A percentile compares a stretch with the other conserved stretches of the same genome.
Evolutionary conservation across 164 flowering plant species (phyloP).

Genomic region (Kalanchoe fedtschenkoi): DNA sequence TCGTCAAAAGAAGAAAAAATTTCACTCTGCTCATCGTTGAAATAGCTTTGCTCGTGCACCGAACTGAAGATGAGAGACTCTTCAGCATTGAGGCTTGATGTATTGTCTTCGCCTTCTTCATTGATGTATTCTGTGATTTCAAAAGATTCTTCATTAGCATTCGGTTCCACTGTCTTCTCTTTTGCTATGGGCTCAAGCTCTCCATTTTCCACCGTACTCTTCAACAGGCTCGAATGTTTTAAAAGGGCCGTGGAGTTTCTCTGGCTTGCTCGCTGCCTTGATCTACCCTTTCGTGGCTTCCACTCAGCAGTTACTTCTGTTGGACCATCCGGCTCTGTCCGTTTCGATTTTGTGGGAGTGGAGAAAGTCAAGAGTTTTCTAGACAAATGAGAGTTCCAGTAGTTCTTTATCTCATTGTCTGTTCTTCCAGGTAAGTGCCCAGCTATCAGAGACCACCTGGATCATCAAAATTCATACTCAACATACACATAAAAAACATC

Average conservation of each 20-base stretch:
- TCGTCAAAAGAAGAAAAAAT: background rate
- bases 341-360: background rate
- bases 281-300: background rate
- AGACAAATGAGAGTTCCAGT: background rate
- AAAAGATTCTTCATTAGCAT: background rate
- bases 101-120: background rate
- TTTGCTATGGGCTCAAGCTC: background rate
- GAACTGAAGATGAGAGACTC: background rate
- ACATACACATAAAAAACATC: background rate
- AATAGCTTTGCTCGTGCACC: background rate
- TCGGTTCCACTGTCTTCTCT: background rate
- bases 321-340: background rate
- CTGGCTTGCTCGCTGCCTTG: background rate
- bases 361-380: background rate
- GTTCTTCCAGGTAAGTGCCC: slow-evolving; percentile 1
- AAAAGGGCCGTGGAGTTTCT: background rate
- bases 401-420: slow-evolving; percentile 3
- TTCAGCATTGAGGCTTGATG: background rate
- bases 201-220: background rate
- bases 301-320: background rate
- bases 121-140: slow-evolving; percentile 1
- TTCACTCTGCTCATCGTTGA: background rate
- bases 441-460: slow-evolving; percentile 1
- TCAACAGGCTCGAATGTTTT: background rate
- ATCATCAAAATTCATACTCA: background rate